Conservation (phyloP, 2,329 filamentous ascomycete genomes). For the Magnaporthiopsis rhizophila region DNA sequence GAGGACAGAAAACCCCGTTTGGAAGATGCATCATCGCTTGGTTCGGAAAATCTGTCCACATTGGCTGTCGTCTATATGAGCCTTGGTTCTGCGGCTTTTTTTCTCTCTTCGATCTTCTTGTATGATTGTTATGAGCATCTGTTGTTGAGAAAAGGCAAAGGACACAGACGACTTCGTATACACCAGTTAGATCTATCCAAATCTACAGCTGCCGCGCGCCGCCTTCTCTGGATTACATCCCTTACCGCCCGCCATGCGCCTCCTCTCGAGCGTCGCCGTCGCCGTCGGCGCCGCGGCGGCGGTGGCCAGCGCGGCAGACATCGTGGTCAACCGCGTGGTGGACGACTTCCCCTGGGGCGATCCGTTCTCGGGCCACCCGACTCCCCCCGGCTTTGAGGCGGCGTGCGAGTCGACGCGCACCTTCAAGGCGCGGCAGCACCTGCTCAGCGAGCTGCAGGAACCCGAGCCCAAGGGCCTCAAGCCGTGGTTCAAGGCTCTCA, state of each 20-base stretch:
- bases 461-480: constrained; percentile 29
- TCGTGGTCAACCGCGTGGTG: constrained; percentile 11
- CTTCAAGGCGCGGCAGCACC: constrained; percentile 32
- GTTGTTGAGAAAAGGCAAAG: not conserved
- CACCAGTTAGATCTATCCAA: not conserved
- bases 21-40: not conserved
- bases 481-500: constrained; percentile 31
- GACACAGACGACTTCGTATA: not conserved
- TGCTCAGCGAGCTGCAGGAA: constrained; percentile 33
- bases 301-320: not conserved
- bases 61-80: not conserved
- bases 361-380: constrained; percentile 25
- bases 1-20: not conserved
- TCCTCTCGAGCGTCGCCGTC: constrained; percentile 4
- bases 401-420: constrained; percentile 25
- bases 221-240: not conserved
- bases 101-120: not conserved
- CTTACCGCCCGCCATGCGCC: not conserved
- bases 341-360: constrained; percentile 33
- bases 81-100: not conserved
- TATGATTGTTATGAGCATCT: not conserved
- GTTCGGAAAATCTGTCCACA: not conserved
- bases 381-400: constrained; percentile 22
- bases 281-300: constrained; percentile 2
- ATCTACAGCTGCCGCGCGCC: no score